phyloP scores from a whole-genome alignment of 1,139 yeast species.

The Suhomyces bolitotheri region DNA sequence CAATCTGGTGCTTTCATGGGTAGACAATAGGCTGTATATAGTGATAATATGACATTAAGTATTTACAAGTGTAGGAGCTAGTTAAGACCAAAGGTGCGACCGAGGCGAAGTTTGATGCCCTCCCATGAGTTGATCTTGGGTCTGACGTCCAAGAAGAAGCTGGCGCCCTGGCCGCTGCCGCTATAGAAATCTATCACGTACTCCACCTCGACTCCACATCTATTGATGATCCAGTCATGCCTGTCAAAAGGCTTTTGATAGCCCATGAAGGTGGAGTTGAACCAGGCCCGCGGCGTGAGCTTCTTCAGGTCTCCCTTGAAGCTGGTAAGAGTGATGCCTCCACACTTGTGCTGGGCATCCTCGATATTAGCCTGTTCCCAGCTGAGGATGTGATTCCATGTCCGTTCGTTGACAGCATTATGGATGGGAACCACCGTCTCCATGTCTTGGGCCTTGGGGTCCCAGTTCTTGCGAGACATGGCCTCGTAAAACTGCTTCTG shows the following conservation, averaged over 20 bases:
- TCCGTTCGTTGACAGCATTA: constrained; percentile 88
- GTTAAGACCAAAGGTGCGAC: not conserved
- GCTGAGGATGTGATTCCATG: constrained; percentile 78
- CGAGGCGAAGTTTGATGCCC: constrained; percentile 65
- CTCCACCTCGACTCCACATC: constrained; percentile 82
- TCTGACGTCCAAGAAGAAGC: constrained; percentile 83
- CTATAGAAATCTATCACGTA: constrained; percentile 92
- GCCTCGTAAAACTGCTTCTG: constrained; percentile 94
- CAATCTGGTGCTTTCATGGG: constrained; percentile 56
- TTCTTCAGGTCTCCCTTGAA: constrained; percentile 88
- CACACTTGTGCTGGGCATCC: constrained; percentile 55
- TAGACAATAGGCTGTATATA: constrained; percentile 31
- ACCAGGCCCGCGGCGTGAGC: constrained; percentile 86
- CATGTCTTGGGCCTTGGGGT: constrained; percentile 83
- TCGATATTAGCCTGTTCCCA: constrained; percentile 77
- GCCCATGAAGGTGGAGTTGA: constrained; percentile 61
- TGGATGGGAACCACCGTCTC: constrained; percentile 89
- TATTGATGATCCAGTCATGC: constrained; percentile 91
- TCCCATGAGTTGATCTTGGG: constrained; percentile 83
- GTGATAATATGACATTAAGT: constrained; percentile 8
- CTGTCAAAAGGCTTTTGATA: constrained; percentile 85
- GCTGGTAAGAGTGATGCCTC: constrained; percentile 80
- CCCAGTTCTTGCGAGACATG: constrained; percentile 88
- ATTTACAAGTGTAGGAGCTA: constrained; percentile 6
- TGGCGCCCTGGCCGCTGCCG: constrained; percentile 59